Evolutionary conservation across 1,284 basidiomycete species (phyloP).

Genomic region (Pyrrhoderma lamaoense): DNA sequence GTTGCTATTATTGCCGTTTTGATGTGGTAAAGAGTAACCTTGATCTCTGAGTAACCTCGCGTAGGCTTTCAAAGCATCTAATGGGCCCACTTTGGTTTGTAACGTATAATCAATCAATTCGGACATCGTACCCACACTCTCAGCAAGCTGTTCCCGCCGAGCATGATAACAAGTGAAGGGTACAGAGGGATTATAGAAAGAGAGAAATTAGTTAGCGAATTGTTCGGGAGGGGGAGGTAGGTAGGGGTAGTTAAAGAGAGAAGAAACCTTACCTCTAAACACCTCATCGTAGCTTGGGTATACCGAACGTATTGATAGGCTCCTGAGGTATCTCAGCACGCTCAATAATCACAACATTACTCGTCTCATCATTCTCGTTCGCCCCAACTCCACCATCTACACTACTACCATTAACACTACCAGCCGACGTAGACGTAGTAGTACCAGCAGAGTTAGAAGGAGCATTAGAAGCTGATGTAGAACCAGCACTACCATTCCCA

Average conservation of each 20-base stretch:
- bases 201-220: no score
- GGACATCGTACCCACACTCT: conserved; percentile 68
- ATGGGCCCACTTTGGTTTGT: conserved; percentile 47
- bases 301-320: conserved; percentile 77
- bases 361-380: conserved; percentile 25
- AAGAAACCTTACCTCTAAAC: conserved; percentile 52
- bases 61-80: conserved; percentile 40
- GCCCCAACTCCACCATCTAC: conserved; percentile 2
- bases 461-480: conserved; percentile 21
- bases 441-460: no score
- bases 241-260: no score
- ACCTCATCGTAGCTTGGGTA: conserved; percentile 82
- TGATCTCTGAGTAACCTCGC: conserved; percentile 40
- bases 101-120: conserved; percentile 64
- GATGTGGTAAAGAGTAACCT: conserved; percentile 18
- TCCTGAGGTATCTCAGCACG: conserved; percentile 59
- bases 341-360: conserved; percentile 46
- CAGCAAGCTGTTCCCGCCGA: conserved; percentile 70
- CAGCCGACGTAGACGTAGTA: background rate
- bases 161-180: no score
- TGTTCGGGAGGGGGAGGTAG: no score
- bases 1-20: conserved; percentile 1
- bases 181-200: no score
- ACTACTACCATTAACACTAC: conserved; percentile 3
- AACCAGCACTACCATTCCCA: background rate